phyloP scores from a whole-genome alignment of 768 basidiomycete genomes.

The Clitopilus passeckerianus region DNA sequence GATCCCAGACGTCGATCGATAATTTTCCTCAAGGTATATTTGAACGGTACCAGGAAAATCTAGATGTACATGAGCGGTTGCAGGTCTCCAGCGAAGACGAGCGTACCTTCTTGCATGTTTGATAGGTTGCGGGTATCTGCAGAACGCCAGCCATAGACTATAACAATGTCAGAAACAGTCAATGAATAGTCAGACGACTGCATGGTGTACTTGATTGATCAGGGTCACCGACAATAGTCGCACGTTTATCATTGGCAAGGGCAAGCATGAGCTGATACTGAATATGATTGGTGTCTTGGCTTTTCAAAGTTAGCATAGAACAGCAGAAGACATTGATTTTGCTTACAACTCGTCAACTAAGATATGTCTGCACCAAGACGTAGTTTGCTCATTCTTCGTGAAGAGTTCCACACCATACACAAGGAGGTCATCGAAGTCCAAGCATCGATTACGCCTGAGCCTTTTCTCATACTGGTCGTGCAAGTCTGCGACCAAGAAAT shows the following conservation, averaged over 20 bases:
- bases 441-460: slow-evolving; percentile 56
- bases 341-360: slow-evolving; percentile 82
- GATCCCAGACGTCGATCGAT: slow-evolving; percentile 78
- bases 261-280: slow-evolving; percentile 78
- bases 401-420: slow-evolving; percentile 70
- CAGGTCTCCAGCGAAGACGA: neutral
- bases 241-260: slow-evolving; percentile 50
- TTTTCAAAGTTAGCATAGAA: slow-evolving; percentile 13
- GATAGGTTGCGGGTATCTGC: slow-evolving; percentile 72
- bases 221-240: slow-evolving; percentile 87
- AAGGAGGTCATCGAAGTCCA: slow-evolving; percentile 88
- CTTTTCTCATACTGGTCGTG: slow-evolving; percentile 64
- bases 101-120: slow-evolving; percentile 63
- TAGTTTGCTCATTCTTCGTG: slow-evolving; percentile 36
- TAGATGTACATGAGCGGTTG: slow-evolving; percentile 15
- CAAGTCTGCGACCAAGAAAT: slow-evolving; percentile 42
- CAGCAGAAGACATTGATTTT: neutral
- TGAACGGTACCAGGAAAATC: slow-evolving; percentile 64
- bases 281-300: slow-evolving; percentile 76
- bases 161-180: slow-evolving; percentile 1
- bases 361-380: slow-evolving; percentile 61
- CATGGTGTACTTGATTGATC: slow-evolving; percentile 71
- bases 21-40: slow-evolving; percentile 81
- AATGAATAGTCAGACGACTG: neutral
- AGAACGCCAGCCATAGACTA: slow-evolving; percentile 85